Evolutionary conservation across 2,329 filamentous ascomycete genomes (phyloP).

Genomic region (Ophiognomonia clavigignenti-juglandacearum): DNA sequence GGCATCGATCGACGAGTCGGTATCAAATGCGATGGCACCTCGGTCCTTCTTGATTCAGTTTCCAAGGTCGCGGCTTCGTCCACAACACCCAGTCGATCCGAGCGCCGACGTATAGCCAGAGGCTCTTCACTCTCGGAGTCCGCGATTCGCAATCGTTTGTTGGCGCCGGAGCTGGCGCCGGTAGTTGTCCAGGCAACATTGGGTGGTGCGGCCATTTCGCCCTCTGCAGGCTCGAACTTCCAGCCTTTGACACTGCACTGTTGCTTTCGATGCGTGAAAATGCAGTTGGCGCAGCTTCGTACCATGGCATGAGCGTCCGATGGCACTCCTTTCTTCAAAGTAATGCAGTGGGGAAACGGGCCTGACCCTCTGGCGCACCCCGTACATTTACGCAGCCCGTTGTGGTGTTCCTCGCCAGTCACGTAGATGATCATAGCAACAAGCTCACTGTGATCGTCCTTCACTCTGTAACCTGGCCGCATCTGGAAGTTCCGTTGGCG

Average conservation of each 20-base stretch:
- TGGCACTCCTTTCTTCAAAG: background rate
- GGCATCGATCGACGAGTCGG: background rate
- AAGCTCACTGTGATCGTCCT: slow-evolving; percentile 6
- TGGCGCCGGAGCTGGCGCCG: background rate
- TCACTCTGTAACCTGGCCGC: background rate
- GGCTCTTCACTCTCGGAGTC: background rate
- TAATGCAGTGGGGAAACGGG: slow-evolving; percentile 9
- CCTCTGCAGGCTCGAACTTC: background rate
- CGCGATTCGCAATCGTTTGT: slow-evolving; percentile 1
- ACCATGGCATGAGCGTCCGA: background rate
- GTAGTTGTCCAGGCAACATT: slow-evolving; percentile 3
- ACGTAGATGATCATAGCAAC: slow-evolving; percentile 12
- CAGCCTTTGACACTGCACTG: slow-evolving; percentile 14
- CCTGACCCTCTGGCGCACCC: slow-evolving; percentile 6
- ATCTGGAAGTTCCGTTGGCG: slow-evolving; percentile 2
- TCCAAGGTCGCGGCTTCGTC: background rate
- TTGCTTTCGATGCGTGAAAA: slow-evolving; percentile 1
- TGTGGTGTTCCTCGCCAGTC: background rate
- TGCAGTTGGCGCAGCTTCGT: slow-evolving; percentile 11
- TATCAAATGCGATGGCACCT: background rate
- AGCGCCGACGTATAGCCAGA: background rate
- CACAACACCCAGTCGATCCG: background rate
- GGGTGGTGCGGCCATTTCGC: background rate
- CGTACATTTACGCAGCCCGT: background rate
- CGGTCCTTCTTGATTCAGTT: background rate